These are phyloP conservation scores for Silene conica DNA, from an alignment of 148 eudicot genomes.

Conservation along the genomic window DNA sequence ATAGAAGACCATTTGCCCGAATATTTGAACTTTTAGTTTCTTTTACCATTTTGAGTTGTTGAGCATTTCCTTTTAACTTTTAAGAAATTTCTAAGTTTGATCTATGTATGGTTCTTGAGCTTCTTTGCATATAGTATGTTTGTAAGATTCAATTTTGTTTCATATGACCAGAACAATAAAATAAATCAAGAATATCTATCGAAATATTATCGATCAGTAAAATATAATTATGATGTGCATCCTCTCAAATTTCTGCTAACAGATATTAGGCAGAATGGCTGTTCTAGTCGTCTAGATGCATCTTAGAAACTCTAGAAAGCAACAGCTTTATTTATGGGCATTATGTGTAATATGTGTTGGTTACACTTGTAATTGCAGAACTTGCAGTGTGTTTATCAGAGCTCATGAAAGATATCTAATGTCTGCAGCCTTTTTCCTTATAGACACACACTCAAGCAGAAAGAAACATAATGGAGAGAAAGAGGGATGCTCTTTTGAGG, in stretches of 20 bases:
- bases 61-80: not conserved
- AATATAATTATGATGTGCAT: not conserved
- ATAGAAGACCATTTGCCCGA: not conserved
- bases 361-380: constrained; percentile 10
- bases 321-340: not conserved
- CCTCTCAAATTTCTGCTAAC: not conserved
- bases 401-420: constrained; percentile 20
- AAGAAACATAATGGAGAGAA: constrained; percentile 71
- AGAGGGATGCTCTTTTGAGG: constrained; percentile 51
- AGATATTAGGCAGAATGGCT: not conserved
- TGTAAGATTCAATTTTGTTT: not conserved
- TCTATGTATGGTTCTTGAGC: not conserved
- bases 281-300: not conserved
- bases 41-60: not conserved
- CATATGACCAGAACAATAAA: not conserved
- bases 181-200: not conserved
- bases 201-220: not conserved
- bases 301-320: not conserved
- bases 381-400: constrained; percentile 12
- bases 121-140: not conserved
- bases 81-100: not conserved
- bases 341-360: constrained; percentile 8
- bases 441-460: constrained; percentile 96
- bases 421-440: constrained; percentile 18
- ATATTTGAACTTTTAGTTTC: not conserved